phyloP scores from a whole-genome alignment of 116 monocot genomes.

The Dioscorea cayenensis region DNA sequence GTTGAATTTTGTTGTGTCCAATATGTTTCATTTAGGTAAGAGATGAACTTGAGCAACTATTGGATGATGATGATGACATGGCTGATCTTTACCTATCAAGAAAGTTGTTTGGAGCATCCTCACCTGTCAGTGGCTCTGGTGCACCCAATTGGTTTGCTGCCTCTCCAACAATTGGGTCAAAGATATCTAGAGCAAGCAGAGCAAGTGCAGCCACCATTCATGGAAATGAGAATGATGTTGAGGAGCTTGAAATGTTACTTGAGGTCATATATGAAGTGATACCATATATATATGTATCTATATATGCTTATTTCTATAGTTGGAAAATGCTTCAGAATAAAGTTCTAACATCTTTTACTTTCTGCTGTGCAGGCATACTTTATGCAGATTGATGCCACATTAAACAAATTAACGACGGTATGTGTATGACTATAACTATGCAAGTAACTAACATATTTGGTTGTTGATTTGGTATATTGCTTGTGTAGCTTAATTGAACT shows the following conservation, averaged over 20 bases:
- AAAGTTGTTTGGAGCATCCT: slow-evolving; percentile 59
- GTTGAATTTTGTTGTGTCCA: not conserved
- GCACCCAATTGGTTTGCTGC: slow-evolving; percentile 51
- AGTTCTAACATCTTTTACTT: not conserved
- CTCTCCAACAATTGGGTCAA: slow-evolving; percentile 78
- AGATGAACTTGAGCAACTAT: slow-evolving; percentile 94
- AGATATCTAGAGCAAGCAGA: slow-evolving; percentile 73
- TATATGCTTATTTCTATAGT: not conserved
- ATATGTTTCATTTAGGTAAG: slow-evolving; percentile 44
- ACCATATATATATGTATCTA: no score
- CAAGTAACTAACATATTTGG: not conserved
- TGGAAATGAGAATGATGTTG: slow-evolving; percentile 93
- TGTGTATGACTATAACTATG: slow-evolving; percentile 5
- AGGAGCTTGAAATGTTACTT: slow-evolving; percentile 96
- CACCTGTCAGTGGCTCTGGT: slow-evolving; percentile 59
- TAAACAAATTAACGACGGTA: slow-evolving; percentile 94
- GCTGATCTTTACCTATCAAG: slow-evolving; percentile 93
- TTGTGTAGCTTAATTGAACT: not conserved
- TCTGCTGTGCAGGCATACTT: slow-evolving; percentile 71
- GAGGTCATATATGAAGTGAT: slow-evolving; percentile 42
- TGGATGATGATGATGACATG: slow-evolving; percentile 98
- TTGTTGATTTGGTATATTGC: not conserved
- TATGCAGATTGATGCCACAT: slow-evolving; percentile 87
- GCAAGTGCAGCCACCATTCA: slow-evolving; percentile 75
- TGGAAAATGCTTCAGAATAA: not conserved